Evolutionary conservation across 306 rosid genomes (phyloP), one percentile per base, ranked within the genome.

Genomic region (Morella rubra): DNA sequence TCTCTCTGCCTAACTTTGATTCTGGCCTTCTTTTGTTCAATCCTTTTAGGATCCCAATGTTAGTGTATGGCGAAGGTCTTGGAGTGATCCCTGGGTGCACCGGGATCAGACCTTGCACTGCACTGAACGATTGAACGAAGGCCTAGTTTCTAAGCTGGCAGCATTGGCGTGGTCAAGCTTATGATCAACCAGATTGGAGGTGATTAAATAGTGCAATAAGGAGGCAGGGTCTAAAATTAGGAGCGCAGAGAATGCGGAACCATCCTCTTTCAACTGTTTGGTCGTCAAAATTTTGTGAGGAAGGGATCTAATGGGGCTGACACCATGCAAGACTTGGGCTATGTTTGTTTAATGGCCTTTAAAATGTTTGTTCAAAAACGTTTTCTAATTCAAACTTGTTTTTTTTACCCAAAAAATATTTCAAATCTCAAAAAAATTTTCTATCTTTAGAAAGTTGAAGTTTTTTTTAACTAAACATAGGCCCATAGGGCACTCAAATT

Each of bases 11-110:
- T 18, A 18, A 50, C 22, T 40, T 15, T 0, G 6, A 32, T 0
- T 44, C 10, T 7, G 32, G 13, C 18, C 11, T 18, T 13, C 37
- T 76, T 5, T 73, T 44, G 27, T 18, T 12, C 7, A 16, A 14
- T 3, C 16, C 52, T 73, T 16, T 6, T 6, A 32, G 37, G 37
- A 13, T 19, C 9, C 1, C 14, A 54, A 59, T 81, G 69, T 42
- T 44, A 67, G 64, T 66, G 14, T 2, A n/a, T 67, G 61, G 79
- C 80, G 44, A 80, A 86, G 86, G 84, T 78, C 85, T 77, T 6
- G 51, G 24, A 60, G 44, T 15, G 16, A 11, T 49, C 3, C 42
- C 22, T 4, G 8, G 41, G 8, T 8, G 50, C 14, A 20, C 9
- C 46, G 9, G 8, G 6, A 11, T 8, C 54, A 60, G 87, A 81